Evolutionary conservation across 768 basidiomycete genomes (phyloP), one percentile per base, ranked within the genome.

Genomic region (Trametes punicea): DNA sequence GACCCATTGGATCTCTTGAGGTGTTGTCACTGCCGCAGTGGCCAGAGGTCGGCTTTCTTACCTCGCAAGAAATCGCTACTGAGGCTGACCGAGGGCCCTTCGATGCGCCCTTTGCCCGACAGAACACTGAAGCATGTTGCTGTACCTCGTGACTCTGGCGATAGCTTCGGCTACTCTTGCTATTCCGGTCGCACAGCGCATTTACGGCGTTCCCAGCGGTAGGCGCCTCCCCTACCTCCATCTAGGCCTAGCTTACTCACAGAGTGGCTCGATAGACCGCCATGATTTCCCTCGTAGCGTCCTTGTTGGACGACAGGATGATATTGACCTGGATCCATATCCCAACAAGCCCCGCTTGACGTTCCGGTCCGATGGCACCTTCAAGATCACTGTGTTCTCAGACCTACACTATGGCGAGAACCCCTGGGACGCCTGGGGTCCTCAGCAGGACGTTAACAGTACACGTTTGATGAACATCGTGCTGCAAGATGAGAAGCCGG

Each of bases 401-500:
- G 88, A 90, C 62, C 68, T 89, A 27, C 88, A 90, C 64, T 88
- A 78, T 57, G 88, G 88, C 25, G 88, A 90, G 69, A 84, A 87
- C 61, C 84, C 86, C 7, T 85, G 83, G 81, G 83, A 83, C 50
- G 67, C 57, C 7, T 85, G 84, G 81, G 87, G 88, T 0, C 82
- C 82, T 18, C 71, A 77, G 60, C 85, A 90, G 62, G 88, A 90
- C 57, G 67, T 71, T 23, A 84, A 86, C 39, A 88, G 84, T 56
- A 76, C 75, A 9, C 70, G 70, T 4, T 65, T 90, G 55, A 86
- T 87, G 81, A 73, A 77, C 20, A 71, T 62, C 2, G 74, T 89
- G 18, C 65, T 90, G 25, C 65, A 70, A 2, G 70, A 79, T 45
- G 87, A 90, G 69, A 71, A 72, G 26, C 87, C 88, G 0, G 83